Evolutionary conservation across 2,329 filamentous ascomycete species (phyloP), one percentile per base, ranked within the genome.

Genomic region (Coleophoma crateriformis): DNA sequence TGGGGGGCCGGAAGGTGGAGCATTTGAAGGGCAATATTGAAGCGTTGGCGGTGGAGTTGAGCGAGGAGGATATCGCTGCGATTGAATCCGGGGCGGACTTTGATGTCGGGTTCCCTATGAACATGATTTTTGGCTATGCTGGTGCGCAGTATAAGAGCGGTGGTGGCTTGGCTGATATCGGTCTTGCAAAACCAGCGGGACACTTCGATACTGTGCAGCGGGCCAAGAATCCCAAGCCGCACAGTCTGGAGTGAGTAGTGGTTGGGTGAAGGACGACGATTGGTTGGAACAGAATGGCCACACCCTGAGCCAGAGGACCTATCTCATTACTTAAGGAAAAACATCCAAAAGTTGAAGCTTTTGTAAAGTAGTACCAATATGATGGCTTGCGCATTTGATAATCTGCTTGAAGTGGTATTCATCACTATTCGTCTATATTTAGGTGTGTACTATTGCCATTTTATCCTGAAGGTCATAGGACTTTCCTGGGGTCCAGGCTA

Each of bases 401-500:
- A 27, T 4, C 2, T 27, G 27, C 27, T 27, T 27, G 27, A 27
- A 10, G 27, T 27, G 27, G 6, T 27, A 10, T 2, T 38, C 7
- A 8, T 38, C 13, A 14, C 35, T 14, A 14, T 38, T 38, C 35
- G 15, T 38, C 15, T 17, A 38, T 38, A 8, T 38, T 38, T 38
- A 38, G 7, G 15, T 17, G 8, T 38, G 11, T 11, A n/a, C 35
- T 38, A 13, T 38, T n/a, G 13, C 6, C 35, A 13, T 13, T 17
- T 7, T 38, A 44, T 44, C 41, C 27, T 44, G 6, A n/a, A 27
- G 12, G 4, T 27, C 22, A 47, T 15, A 64, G 51, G 39, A 81
- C 82, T 58, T 75, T 79, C 58, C 77, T 77, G 1, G 88, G 88
- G 65, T 91, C 84, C 55, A 92, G 65, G 35, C 75, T 78, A 1